Evolutionary conservation across 129 eudicot species (phyloP).

Genomic region (Pulicaria dysenterica): DNA sequence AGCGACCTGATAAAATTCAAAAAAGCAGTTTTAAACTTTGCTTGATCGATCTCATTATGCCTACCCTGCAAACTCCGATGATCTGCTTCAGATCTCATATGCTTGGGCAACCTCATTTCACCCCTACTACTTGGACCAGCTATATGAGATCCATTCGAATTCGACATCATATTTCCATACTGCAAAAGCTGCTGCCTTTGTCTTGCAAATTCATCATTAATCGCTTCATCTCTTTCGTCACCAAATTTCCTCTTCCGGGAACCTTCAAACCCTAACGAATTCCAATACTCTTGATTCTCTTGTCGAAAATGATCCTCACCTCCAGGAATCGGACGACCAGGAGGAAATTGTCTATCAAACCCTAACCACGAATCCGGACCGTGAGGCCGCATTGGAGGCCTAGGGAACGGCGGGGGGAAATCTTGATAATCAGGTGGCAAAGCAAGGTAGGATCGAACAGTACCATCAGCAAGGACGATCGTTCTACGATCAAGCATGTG

Average conservation of each 20-base stretch:
- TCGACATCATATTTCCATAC: constrained; percentile 55
- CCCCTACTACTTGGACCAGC: constrained; percentile 53
- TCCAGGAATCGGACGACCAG: constrained; percentile 50
- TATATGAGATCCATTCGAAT: constrained; percentile 24
- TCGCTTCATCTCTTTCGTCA: constrained; percentile 47
- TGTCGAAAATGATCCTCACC: constrained; percentile 37
- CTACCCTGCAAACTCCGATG: background rate
- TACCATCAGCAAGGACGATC: constrained; percentile 71
- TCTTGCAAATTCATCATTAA: constrained; percentile 67
- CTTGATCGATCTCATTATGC: constrained; percentile 54
- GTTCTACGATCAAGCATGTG: constrained; percentile 97
- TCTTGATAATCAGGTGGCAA: constrained; percentile 87
- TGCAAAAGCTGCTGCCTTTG: constrained; percentile 82
- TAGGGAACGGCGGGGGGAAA: constrained; percentile 45
- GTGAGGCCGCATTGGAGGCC: constrained; percentile 36
- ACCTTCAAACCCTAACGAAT: constrained; percentile 34
- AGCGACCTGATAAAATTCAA: constrained; percentile 54
- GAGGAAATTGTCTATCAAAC: constrained; percentile 52
- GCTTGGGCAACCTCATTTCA: constrained; percentile 48
- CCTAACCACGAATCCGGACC: constrained; percentile 43
- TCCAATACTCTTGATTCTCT: constrained; percentile 48
- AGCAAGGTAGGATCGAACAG: constrained; percentile 83
- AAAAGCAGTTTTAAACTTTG: constrained; percentile 55
- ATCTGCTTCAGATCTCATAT: constrained; percentile 35
- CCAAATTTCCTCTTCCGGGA: constrained; percentile 69